Base-by-base conservation (phyloP, 2,329 filamentous ascomycete species). In the Monilinia fructigena region DNA sequence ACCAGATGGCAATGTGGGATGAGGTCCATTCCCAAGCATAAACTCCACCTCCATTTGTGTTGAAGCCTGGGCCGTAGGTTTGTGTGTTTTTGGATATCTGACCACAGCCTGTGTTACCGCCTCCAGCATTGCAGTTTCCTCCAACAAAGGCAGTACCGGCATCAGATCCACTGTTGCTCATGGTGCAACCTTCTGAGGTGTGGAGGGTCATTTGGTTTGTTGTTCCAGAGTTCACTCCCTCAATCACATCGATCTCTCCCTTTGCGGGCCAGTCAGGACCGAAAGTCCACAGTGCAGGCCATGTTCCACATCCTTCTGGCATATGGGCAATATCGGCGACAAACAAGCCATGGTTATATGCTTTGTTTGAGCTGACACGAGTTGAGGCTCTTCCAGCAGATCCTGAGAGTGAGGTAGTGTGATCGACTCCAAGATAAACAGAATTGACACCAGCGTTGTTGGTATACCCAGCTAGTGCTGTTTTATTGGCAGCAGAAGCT, bases 221-320 rank as follows among this genome's bases (percentile, higher is more conserved):
- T 3, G 79, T 75, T 69, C 86, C 83, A 28, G 80, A 79, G 79
- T 92, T 91, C 68, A 92, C 88, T 52, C 89, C 89, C 79, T 93
- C 90, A 71, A 93, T 86, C 72, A 93, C 89, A 76, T 94, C 91
- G 73, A 94, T 90, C 78, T 93, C 91, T 55, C 90, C 90, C 11
- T 81, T 80, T 48, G 76, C 75, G 1, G 91, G 91, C 91, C 91
- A 93, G 74, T 65, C 61, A n/a, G 82, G 80, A n/a, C 89, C 90
- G 45, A 91, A 76, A 4, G 70, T 73, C 74, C 78, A 82, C 74
- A 85, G 85, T 12, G 85, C 85, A 35, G 85, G 85, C 86, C 86
- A 88, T 14, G 81, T 80, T 6, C 86, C 86, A 69, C 86, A 88
- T 10, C 80, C 79, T 14, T 79, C 80, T 6, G 86, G 86, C 83